Evolutionary conservation across 257 asterid species (phyloP).

Genomic region (Solanum pimpinellifolium): DNA sequence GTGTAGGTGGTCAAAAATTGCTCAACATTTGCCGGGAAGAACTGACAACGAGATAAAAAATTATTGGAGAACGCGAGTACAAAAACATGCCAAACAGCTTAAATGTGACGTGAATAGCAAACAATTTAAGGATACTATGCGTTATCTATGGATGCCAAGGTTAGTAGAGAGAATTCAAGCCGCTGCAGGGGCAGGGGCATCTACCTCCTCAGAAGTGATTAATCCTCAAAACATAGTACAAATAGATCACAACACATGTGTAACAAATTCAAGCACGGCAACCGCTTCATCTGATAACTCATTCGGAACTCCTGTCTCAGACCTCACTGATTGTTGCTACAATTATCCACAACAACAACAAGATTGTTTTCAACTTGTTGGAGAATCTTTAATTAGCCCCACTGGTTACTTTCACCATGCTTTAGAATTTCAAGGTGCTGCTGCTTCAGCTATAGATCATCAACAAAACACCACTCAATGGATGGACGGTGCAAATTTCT

Average conservation of each 20-base stretch:
- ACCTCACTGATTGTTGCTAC: conserved; percentile 52
- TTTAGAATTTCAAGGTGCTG: neutral
- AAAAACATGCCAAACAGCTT: conserved; percentile 86
- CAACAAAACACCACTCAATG: conserved; percentile 22
- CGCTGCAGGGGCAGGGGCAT: conserved; percentile 15
- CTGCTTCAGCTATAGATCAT: conserved; percentile 12
- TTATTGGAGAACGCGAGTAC: conserved; percentile 82
- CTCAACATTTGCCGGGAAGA: conserved; percentile 74
- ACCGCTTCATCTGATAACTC: conserved; percentile 52
- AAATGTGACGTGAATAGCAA: conserved; percentile 92
- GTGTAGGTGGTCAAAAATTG: conserved; percentile 70
- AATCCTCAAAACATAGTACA: neutral
- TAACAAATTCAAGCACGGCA: conserved; percentile 28
- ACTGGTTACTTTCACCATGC: conserved; percentile 34
- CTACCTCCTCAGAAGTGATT: neutral
- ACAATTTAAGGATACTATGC: conserved; percentile 87
- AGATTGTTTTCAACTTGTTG: conserved; percentile 15
- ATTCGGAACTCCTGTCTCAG: conserved; percentile 44
- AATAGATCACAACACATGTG: neutral
- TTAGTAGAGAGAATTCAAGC: conserved; percentile 75
- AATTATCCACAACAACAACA: conserved; percentile 30
- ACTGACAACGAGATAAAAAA: conserved; percentile 67
- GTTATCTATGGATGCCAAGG: conserved; percentile 84
- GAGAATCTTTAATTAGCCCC: conserved; percentile 42
- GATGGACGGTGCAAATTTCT: conserved; percentile 51